Base-by-base conservation (phyloP, 2,329 filamentous ascomycete species). In the Diplodia sapinea region DNA sequence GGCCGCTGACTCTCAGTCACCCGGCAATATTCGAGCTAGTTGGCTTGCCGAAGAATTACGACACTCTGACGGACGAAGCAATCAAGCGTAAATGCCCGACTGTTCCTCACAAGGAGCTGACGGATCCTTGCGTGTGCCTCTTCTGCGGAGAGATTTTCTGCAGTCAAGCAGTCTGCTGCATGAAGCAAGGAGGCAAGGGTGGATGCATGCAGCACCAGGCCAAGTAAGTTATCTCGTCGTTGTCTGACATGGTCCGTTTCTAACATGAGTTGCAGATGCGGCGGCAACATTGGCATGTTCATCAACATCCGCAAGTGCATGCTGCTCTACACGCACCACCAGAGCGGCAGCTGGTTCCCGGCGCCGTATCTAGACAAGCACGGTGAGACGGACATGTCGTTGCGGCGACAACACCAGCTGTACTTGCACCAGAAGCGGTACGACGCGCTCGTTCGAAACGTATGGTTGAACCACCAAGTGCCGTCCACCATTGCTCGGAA, bases 121-220 rank as follows among this genome's bases (percentile, higher is more conserved):
- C 89, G 2, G 96, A 99, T 78, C 93, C 95, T 0, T 92, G 91
- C 71, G 87, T 99, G 47, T 99, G 95, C 75, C 85, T 99, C 49
- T 93, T 97, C 81, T 99, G 95, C 76, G 94, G 95, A 40, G 93
- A 94, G n/a, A 92, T 99, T 50, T 94, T 97, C 79, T 99, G 95
- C 80, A 93, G 91, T 11, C 95, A 99, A 82, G 93, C 91, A 55
- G 90, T 94, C 56, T 99, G 95, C 81, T 99, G 95, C 77, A 88
- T 92, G 75, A 89, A 88, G 73, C 84, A 88, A 69, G 87, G 86
- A 68, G 80, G 79, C 54, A 79, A 82, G 49, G 71, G 78, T 73
- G 50, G 96, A 38, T 94, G 92, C 71, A 94, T 94, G 78, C 92
- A 96, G 81, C 95, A 99, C 80, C 89, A 97, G 83, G 82, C 86